Base-by-base conservation (phyloP, 2,329 filamentous ascomycete genomes). In the Colletotrichum incanum region DNA sequence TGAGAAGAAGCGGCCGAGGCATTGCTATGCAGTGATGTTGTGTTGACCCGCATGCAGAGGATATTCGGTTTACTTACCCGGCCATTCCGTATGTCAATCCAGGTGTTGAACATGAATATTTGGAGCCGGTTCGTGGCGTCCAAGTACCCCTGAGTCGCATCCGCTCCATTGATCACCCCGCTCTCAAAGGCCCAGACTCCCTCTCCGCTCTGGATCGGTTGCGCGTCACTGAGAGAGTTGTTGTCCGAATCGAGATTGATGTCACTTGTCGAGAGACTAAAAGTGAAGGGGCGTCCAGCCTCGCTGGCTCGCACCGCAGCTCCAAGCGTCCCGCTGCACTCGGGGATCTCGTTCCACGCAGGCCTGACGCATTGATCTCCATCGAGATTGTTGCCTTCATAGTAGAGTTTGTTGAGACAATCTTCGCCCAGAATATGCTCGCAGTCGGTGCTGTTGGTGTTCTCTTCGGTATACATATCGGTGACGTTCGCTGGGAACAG, bases 401-500 rank as follows among this genome's bases (percentile, higher is more conserved):
- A 7, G 8, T 31, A 37, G 11, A 72, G 67, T 2, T 59, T 50
- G 3, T 20, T 23, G 16, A 72, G n/a, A 14, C 69, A 72, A 0
- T 56, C 58, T 8, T 58, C 56, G 18, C 69, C 69, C 3, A 72
- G 23, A 1, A 69, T 45, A 2, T 37, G 58, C 52, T 16, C 37
- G 43, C 69, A 72, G n/a, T 47, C 31, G 8, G 59, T 47, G 58
- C 23, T 69, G 58, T 54, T 39, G 5, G 16, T 5, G 31, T 69
- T 41, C 12, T 59, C 43, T 12, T 58, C 43, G 23, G 50, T 59
- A 43, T 52, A 72, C 20, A 64, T 37, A 18, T 31, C 43, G 2
- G 65, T 69, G n/a, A 72, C 58, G 45, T 72, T 72, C 16, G 76
- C 9, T 63, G 72, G n/a, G 74, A 72, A 23, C 64, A 69, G 16